phyloP scores from a whole-genome alignment of 2,329 filamentous ascomycete genomes.

The Penicillium hordei region DNA sequence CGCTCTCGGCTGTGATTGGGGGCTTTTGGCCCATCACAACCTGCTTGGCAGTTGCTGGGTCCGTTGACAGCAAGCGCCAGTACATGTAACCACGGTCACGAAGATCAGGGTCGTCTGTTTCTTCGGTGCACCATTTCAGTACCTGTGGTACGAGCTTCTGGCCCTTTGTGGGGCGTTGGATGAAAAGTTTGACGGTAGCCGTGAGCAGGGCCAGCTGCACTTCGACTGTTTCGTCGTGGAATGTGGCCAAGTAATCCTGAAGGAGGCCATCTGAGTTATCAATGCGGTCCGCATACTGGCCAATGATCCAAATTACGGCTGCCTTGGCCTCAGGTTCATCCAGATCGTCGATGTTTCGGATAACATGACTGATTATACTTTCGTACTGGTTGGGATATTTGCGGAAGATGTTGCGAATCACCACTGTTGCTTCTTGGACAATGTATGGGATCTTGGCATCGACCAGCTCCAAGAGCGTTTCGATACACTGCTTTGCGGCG shows the following conservation, averaged over 20 bases:
- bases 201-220: conserved; percentile 93
- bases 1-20: conserved; percentile 90
- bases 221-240: conserved; percentile 91
- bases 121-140: conserved; percentile 96
- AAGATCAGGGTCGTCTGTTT: conserved; percentile 97
- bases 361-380: conserved; percentile 91
- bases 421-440: conserved; percentile 96
- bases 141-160: conserved; percentile 92
- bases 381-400: conserved; percentile 99
- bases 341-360: conserved; percentile 91
- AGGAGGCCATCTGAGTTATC: conserved; percentile 93
- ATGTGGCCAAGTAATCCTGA: conserved; percentile 92
- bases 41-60: conserved; percentile 79
- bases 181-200: conserved; percentile 96
- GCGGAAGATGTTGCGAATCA: conserved; percentile 98
- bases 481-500: conserved; percentile 86
- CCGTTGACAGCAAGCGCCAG: conserved; percentile 91
- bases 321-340: conserved; percentile 98
- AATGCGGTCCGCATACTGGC: conserved; percentile 94
- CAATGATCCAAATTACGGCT: conserved; percentile 99
- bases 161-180: conserved; percentile 91
- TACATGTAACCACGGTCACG: conserved; percentile 98
- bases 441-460: conserved; percentile 99
- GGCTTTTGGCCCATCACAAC: conserved; percentile 98
- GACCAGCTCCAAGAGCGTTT: conserved; percentile 86